Evolutionary conservation across 73 alveolate genomes (phyloP), one percentile per base, ranked within the genome.

Genomic region (Paraurostyla sp.): DNA sequence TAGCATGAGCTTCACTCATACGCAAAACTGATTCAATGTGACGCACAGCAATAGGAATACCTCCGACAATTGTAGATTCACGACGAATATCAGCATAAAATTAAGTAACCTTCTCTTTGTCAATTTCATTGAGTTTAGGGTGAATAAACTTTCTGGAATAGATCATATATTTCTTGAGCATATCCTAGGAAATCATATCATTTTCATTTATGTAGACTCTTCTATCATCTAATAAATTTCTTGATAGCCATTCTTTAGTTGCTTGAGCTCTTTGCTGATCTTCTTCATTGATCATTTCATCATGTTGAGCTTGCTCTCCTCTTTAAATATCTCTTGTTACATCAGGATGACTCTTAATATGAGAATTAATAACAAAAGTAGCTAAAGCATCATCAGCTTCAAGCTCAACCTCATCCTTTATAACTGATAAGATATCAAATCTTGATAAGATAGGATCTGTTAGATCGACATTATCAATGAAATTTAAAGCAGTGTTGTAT

Each of bases 391-490:
- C 99, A 84, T 99, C 99, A 15, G 94, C 89, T 23, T 92, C 95
- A 36, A 89, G 96, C 43, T 97, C 98, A 42, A 98, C 98, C 81
- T 97, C 99, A 88, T 99, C 99, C 60, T 95, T 97, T 23, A 98
- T 98, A 27, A 99, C 99, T 85, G 99, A 95, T 65, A 98, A 92
- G 71, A 98, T 81, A 90, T 99, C 99, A 93, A 99, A 99, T 87
- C 99, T 95, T 29, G 99, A 97, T 81, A 99, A 91, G 76, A 99
- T 99, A 7, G 99, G 99, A 62, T 99, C 99, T 62, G 99, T 96
- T 80, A 99, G 91, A 90, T 99, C 99, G 76, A 99, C 99, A 90
- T 99, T 99, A 83, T 99, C 99, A 65, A 94, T 92, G 90, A 99
- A 99, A 80, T 99, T 94, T 86, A 92, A 60, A 51, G 95, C 90